Percentiles rank a stretch among this genome's conserved stretches.
These are phyloP conservation scores for Dunaliella primolecta DNA, from an alignment of 139 green algal species.

Conservation along the genomic window DNA sequence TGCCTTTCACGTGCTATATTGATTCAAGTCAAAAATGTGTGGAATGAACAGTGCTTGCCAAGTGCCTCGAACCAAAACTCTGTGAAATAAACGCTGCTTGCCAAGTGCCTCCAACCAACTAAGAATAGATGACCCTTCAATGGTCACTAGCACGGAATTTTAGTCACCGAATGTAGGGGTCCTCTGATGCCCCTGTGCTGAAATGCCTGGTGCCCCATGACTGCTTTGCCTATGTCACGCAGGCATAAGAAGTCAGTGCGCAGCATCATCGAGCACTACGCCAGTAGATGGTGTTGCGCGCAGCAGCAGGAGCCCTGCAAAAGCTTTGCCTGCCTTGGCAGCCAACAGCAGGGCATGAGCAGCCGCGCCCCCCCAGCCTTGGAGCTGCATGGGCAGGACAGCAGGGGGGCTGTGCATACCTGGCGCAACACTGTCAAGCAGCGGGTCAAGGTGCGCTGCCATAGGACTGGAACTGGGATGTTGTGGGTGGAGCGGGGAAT, in stretches of 20 bases:
- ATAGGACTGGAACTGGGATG: too few relatives aligned
- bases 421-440: background rate
- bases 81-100: background rate
- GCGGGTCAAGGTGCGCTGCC: background rate
- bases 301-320: background rate
- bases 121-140: too few relatives aligned
- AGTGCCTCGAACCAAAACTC: background rate
- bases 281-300: background rate
- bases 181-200: background rate
- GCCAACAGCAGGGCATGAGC: background rate
- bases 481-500: too few relatives aligned
- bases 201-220: too few relatives aligned
- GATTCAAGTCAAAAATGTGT: too few relatives aligned
- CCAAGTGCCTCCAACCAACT: too few relatives aligned
- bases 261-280: background rate
- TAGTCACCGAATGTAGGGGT: background rate
- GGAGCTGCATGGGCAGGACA: background rate
- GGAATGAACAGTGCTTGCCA: too few relatives aligned
- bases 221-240: too few relatives aligned
- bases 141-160: too few relatives aligned
- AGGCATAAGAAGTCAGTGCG: background rate
- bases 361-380: background rate
- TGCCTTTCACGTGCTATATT: too few relatives aligned
- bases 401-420: background rate
- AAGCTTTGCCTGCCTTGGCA: too few relatives aligned